Evolutionary conservation across 495 filamentous ascomycete species (phyloP), one percentile per base, ranked within the genome.

Genomic region (Echria macrotheca): DNA sequence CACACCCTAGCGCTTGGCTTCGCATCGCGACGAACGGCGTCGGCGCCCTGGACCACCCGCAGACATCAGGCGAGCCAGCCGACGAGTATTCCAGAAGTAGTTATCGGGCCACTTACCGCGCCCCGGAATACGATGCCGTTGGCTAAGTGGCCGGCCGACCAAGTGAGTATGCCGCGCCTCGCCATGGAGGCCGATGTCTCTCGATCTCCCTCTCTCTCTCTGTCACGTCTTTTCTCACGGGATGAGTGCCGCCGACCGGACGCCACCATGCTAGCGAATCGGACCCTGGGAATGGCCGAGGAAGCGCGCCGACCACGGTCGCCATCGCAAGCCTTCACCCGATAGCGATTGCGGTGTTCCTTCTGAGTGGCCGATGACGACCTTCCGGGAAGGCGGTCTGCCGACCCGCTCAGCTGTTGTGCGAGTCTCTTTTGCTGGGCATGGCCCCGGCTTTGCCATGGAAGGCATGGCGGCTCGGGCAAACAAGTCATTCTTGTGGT

Each of bases 341-440:
- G 46, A 48, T 26, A 21, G 35, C n/a, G 35, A 39, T 48, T 46
- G 46, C 46, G 46, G 33, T 25, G 35, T 19, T 23, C 46, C 36
- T 17, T 39, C 22, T 21, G 21, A 38, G 22, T 40, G 35, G 35
- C 22, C 15, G 35, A 17, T 26, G 33, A 26, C 46, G n/a, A 38
- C 18, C 23, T 48, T 29, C 31, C 17, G 45, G 32, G 44, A 51
- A 53, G 56, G 54, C 59, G 57, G 54, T 55, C 54, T 60, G 48
- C 58, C 50, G 43, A 51, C 53, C 52, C 55, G 57, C 47, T 59
- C 53, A 53, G n/a, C 56, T 61, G 56, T 31, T 46, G 58, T 61
- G 50, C 47, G 22, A 56, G 44, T 28, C 35, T 15, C 45, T 43
- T 38, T 33, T 43, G 21, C 46, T 19, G 28, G 32, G 18, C 31